Base-by-base conservation (phyloP, 768 basidiomycete species). In the Asterophora parasitica region DNA sequence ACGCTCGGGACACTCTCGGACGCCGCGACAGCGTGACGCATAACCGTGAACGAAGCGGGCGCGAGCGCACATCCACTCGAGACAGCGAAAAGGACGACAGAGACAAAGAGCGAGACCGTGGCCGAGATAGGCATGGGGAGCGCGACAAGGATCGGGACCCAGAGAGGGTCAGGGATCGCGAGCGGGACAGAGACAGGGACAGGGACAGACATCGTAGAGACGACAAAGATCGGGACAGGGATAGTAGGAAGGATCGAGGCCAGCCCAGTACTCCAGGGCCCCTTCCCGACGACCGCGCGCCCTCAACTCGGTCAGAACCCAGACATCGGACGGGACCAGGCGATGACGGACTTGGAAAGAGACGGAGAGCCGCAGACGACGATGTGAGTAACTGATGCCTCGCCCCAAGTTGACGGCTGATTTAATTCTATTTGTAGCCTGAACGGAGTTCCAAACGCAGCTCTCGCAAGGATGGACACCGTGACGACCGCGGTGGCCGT, bases 391-490 rank as follows among this genome's bases (percentile, higher is more conserved):
- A 30, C 39, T 44, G 32, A 16, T 41, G 44, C 12, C 42, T 47
- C 31, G 45, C 33, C 33, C 40, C 42, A 39, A 47, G 28, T 27
- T 38, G 38, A 20, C 32, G 44, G 53, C 49, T 52, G 49, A 57
- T 61, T 46, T 13, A 19, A 33, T 37, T 35, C n/a, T 20, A 39
- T 31, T 28, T 31, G 50, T 61, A 89, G 86, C 66, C 79, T 51
- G 88, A 91, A 43, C 79, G 88, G 55, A 74, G 76, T 28, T 77
- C 82, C n/a, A 91, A 91, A 63, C 83, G 88, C n/a, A 78, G 79
- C 49, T 84, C 88, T 48, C 81, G 88, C 41, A 87, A 86, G 60
- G 87, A 89, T 2, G 66, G 78, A 26, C 85, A 88, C 58, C 80
- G 87, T 41, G 88, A 90, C 46, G 88, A 90, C 32, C 76, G 87